These are phyloP conservation scores for Arthrobotrys musiformis DNA, from an alignment of 2,329 filamentous ascomycete genomes.

Conservation along the genomic window DNA sequence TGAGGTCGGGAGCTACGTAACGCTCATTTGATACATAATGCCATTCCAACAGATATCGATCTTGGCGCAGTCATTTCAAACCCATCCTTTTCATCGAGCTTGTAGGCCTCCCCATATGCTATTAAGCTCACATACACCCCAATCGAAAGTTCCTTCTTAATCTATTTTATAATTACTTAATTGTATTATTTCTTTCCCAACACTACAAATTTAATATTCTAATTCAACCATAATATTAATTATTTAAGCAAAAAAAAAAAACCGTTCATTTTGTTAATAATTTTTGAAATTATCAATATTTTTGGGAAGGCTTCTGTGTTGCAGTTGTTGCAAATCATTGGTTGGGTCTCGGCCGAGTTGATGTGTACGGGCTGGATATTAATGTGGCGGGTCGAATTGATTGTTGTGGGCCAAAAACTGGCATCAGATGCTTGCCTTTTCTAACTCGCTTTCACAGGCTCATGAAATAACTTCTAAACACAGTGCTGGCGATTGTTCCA, in stretches of 20 bases:
- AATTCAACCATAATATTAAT: slow-evolving; percentile 32
- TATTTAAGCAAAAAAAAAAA: slow-evolving; percentile 28
- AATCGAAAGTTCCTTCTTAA: slow-evolving; percentile 9
- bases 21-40: slow-evolving; percentile 12
- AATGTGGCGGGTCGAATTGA: too few relatives aligned
- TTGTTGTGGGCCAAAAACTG: too few relatives aligned
- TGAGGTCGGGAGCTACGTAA: neutral
- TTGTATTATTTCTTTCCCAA: slow-evolving; percentile 23
- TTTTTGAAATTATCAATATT: too few relatives aligned
- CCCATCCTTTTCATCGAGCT: slow-evolving; percentile 24
- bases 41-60: slow-evolving; percentile 41
- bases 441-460: too few relatives aligned
- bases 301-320: too few relatives aligned
- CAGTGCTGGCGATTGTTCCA: neutral
- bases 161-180: slow-evolving; percentile 13
- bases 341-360: too few relatives aligned
- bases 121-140: slow-evolving; percentile 38
- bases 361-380: too few relatives aligned
- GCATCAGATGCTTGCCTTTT: too few relatives aligned
- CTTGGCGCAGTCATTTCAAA: slow-evolving; percentile 30
- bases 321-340: too few relatives aligned
- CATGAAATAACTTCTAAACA: neutral
- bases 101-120: slow-evolving; percentile 30
- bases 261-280: too few relatives aligned
- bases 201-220: slow-evolving; percentile 2